A percentile compares a stretch with the other conserved stretches of the same genome.
Evolutionary conservation across 345 rosid genomes (phyloP).

Genomic region (Cardamine occulta): DNA sequence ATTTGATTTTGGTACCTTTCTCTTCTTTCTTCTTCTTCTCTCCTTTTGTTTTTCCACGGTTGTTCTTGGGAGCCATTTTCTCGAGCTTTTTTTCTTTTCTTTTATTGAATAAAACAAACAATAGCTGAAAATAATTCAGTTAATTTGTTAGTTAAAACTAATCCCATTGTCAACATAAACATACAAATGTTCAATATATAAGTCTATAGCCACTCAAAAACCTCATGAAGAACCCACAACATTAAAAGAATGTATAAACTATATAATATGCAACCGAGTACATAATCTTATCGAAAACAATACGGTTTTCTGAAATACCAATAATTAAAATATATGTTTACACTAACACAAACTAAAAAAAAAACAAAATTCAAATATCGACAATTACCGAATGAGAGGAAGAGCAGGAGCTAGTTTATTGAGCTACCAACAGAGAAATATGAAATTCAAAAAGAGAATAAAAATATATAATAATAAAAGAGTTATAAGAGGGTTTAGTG

Average conservation of each 20-base stretch:
- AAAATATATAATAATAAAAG: background rate
- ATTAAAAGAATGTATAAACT: background rate
- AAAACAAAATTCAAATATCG: background rate
- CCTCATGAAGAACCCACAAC: conserved; percentile 8
- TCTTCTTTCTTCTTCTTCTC: conserved; percentile 99
- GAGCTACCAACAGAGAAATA: conserved; percentile 3
- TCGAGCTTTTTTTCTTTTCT: conserved; percentile 18
- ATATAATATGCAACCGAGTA: background rate
- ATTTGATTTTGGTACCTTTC: conserved; percentile 56
- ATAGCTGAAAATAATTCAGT: conserved; percentile 21
- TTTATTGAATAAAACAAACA: conserved; percentile 20
- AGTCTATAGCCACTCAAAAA: conserved; percentile 11
- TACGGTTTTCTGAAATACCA: background rate
- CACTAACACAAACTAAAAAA: background rate
- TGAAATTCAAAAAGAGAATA: background rate
- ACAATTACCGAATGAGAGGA: conserved; percentile 34
- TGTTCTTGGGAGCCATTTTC: conserved; percentile 96
- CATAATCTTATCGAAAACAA: conserved; percentile 33
- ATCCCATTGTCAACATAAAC: conserved; percentile 22
- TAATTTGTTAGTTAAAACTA: background rate
- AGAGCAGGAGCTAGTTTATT: conserved; percentile 21
- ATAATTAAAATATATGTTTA: background rate
- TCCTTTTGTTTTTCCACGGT: conserved; percentile 82
- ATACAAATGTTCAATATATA: background rate
- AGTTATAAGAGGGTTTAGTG: conserved; percentile 39